Evolutionary conservation across 495 filamentous ascomycete species (phyloP).

Genomic region (Penicillium silybi): DNA sequence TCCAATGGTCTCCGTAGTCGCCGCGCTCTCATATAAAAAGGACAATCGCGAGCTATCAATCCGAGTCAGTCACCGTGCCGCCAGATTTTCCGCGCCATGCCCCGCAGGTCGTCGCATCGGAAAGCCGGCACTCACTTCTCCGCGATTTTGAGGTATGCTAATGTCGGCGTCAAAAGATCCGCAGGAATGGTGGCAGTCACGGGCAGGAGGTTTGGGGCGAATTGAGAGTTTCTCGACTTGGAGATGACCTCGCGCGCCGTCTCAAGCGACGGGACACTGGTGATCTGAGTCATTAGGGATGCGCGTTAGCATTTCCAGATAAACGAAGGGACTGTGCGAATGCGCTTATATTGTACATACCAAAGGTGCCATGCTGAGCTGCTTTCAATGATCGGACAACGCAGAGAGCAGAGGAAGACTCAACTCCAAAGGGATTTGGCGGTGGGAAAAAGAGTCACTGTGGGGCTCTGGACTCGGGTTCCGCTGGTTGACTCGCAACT

Average conservation of each 20-base stretch:
- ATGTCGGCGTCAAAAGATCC: conserved; percentile 85
- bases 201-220: conserved; percentile 77
- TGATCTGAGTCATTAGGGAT: conserved; percentile 30
- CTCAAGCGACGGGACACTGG: conserved; percentile 40
- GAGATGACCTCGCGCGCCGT: conserved; percentile 49
- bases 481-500: neutral
- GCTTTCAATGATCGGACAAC: neutral
- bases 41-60: conserved; percentile 42
- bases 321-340: neutral
- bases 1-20: conserved; percentile 84
- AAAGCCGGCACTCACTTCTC: conserved; percentile 54
- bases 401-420: neutral
- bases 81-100: conserved; percentile 2
- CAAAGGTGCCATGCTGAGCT: conserved; percentile 31
- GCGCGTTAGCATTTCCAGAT: conserved; percentile 1
- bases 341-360: conserved; percentile 22
- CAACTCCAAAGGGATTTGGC: conserved; percentile 17
- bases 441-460: conserved; percentile 25
- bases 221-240: conserved; percentile 43
- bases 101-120: neutral
- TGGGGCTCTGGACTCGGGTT: conserved; percentile 11
- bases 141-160: conserved; percentile 86
- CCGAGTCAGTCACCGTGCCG: conserved; percentile 12
- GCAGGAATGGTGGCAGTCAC: conserved; percentile 82
- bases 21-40: conserved; percentile 93